A percentile compares a stretch with the other conserved stretches of the same genome.
Evolutionary conservation across 192 early-diverging fungal species (phyloP).

Genomic region (Geranomyces variabilis): DNA sequence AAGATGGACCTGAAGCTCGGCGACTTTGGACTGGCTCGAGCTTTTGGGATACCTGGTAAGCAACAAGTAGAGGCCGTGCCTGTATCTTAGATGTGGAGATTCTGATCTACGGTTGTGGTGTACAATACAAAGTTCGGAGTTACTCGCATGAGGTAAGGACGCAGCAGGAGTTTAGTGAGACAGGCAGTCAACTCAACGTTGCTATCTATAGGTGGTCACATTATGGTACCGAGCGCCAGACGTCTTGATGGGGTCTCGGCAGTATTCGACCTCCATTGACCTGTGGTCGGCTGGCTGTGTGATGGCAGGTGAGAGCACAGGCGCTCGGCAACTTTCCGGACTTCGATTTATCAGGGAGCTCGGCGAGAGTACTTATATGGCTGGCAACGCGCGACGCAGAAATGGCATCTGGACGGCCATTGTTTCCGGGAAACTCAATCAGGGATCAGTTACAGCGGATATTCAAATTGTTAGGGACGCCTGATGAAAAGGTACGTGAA

Average conservation of each 20-base stretch:
- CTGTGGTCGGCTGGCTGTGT: slow-evolving; percentile 97
- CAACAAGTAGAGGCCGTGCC: no score
- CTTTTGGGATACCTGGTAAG: slow-evolving; percentile 87
- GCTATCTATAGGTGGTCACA: slow-evolving; percentile 79
- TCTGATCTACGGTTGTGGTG: no score
- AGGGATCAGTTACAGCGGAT: slow-evolving; percentile 87
- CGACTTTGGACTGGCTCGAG: slow-evolving; percentile 98
- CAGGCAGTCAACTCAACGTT: no score
- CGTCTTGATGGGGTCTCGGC: slow-evolving; percentile 89
- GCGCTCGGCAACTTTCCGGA: no score
- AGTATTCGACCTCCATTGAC: slow-evolving; percentile 92
- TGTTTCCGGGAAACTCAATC: slow-evolving; percentile 89
- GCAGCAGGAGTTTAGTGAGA: no score
- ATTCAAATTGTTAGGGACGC: slow-evolving; percentile 85
- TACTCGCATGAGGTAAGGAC: slow-evolving; percentile 81
- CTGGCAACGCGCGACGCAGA: no score
- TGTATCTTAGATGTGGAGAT: no score
- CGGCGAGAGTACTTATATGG: no score
- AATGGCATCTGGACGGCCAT: slow-evolving; percentile 70
- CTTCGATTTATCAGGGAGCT: no score
- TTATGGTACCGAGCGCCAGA: slow-evolving; percentile 97
- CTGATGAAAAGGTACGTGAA: slow-evolving; percentile 59
- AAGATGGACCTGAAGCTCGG: slow-evolving; percentile 58
- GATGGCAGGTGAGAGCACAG: slow-evolving; percentile 64
- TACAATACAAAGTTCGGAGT: slow-evolving; percentile 49